Evolutionary conservation across 306 rosid genomes (phyloP), one percentile per base, ranked within the genome.

Genomic region (Vigna nakashimae): DNA sequence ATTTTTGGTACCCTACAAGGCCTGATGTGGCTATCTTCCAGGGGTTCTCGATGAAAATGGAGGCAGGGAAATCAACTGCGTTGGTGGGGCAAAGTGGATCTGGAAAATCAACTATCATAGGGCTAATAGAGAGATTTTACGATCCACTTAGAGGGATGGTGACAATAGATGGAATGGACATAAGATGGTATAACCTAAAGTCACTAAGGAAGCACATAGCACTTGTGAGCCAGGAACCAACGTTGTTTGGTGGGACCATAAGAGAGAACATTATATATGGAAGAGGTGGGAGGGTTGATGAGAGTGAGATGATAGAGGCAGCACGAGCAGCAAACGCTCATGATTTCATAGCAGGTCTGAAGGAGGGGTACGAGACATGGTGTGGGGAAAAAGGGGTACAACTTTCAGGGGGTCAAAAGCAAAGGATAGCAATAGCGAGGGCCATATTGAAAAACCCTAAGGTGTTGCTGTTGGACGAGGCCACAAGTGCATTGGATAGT

Each of bases 161-260:
- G 65, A 75, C 78, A 55, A 62, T 89, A 0, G 88, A 89, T 12
- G 81, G 77, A 0, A 67, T 18, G 22, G 80, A 87, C 59, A 57
- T 83, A 34, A 76, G 53, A 56, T 48, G 69, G 4, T 89, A 85
- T 56, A 71, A 89, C 28, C 87, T 85, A 1, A 82, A 82, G 66
- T 78, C 84, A 42, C 46, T 89, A 30, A 86, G 92, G 34, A 80
- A 74, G 51, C 76, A 86, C 59, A 84, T 86, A 49, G 87, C 90
- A 22, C 50, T 86, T 1, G 90, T 86, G 26, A 84, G 86, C 24
- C 92, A 93, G 79, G 98, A 93, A 71, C 98, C 97, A 9, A 50
- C 93, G 0, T 56, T 93, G 12, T 84, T 90, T 9, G 57, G 73
- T 13, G 89, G 87, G n/a, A 82, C 83, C 52, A 84, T 89, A 73